Evolutionary conservation across 2,329 filamentous ascomycete genomes (phyloP), one percentile per base, ranked within the genome.

Genomic region (Raffaelea arxii): DNA sequence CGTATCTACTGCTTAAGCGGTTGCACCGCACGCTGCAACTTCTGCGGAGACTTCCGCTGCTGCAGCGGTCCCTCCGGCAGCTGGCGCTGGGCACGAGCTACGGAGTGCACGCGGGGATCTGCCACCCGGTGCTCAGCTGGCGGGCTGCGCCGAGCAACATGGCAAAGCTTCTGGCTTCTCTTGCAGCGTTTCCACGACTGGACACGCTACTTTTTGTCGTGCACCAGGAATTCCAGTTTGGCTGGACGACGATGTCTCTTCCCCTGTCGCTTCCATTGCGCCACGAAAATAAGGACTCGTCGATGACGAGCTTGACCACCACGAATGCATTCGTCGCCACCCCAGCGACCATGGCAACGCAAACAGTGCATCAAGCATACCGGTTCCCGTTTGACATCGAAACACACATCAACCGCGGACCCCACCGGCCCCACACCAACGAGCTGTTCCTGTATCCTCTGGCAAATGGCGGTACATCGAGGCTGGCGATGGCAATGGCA

Each of bases 331-430:
- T n/a, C 48, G 48, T n/a, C 46, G 44, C 23, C 22, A 9, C 4
- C 45, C 46, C 37, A n/a, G 12, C 25, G 19, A 16, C 21, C 6
- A 5, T 48, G 22, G 11, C 49, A 25, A 19, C 46, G 27, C 64
- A 68, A 46, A 56, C 66, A n/a, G 58, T 70, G 14, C 67, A 67
- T 55, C 65, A 70, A 49, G 63, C 65, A 3, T 70, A 70, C 54
- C 64, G 68, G 47, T 70, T 66, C 59, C 68, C 67, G 52, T 70
- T 69, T 51, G 68, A 71, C 55, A 65, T 70, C 44, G 68, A 70
- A 47, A 62, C 63, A 49, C 68, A 67, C 55, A 65, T 70, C 55
- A 69, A 69, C 55, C 60, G 65, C 48, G 64, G 63, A 46, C 60
- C 65, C 4, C 62, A 66, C 12, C 62, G 66, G 4, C 68, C 68